Conservation (phyloP, 306 rosid genomes). For the Cicer cuneatum region DNA sequence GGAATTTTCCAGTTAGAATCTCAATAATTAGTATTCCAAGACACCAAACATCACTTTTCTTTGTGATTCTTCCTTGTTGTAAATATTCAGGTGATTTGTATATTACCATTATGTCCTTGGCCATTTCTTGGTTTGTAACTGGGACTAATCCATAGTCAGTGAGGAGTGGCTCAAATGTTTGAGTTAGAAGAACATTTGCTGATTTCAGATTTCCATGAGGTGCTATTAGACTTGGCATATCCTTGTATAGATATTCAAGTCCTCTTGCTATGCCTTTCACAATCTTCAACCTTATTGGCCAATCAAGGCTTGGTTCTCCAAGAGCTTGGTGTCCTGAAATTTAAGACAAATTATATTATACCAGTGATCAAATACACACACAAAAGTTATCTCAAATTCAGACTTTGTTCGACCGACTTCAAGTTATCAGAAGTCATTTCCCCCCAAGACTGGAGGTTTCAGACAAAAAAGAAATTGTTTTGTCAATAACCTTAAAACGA, state of each 20-base stretch:
- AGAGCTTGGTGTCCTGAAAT: conserved; percentile 61
- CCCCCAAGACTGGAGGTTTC: too few species aligned
- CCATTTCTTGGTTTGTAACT: conserved; percentile 75
- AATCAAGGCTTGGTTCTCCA: conserved; percentile 74
- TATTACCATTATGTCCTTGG: conserved; percentile 67
- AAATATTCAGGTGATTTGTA: conserved; percentile 83
- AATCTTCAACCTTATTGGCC: conserved; percentile 78
- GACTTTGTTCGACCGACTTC: too few species aligned
- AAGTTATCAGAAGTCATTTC: too few species aligned
- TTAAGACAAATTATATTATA: background rate
- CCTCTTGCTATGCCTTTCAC: conserved; percentile 81
- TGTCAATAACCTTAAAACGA: background rate
- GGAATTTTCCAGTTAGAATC: conserved; percentile 69
- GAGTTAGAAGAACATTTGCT: conserved; percentile 74
- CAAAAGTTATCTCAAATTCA: background rate
- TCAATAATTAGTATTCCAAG: conserved; percentile 79
- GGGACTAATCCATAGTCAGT: conserved; percentile 84
- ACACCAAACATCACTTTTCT: conserved; percentile 89
- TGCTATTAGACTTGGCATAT: conserved; percentile 71
- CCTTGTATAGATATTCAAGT: conserved; percentile 67
- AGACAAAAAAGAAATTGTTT: too few species aligned
- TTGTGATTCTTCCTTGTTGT: conserved; percentile 71
- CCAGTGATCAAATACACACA: background rate
- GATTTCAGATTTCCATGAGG: conserved; percentile 93
- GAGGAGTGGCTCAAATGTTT: conserved; percentile 69